Evolutionary conservation across 2,329 filamentous ascomycete species (phyloP), one percentile per base, ranked within the genome.

Genomic region (Sporothrix pseudoabietina): DNA sequence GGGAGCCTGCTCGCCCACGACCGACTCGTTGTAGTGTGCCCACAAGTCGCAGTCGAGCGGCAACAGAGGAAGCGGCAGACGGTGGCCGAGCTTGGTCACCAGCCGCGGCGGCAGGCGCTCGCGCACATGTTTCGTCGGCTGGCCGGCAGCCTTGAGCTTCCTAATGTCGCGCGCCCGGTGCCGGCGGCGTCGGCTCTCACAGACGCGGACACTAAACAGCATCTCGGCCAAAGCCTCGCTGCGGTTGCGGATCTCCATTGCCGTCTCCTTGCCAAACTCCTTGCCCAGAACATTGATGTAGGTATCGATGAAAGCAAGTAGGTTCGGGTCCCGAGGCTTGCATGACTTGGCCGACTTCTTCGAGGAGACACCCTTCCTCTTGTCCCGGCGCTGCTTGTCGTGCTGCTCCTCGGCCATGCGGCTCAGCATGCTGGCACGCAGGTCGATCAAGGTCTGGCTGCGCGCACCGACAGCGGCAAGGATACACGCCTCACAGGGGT

Each of bases 401-500:
- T 68, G 10, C 4, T 65, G 55, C 22, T 72, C 71, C 16, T 69
- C 74, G 71, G 78, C 78, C 30, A 76, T 75, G 47, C 86, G 82
- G 44, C 83, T 82, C 10, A 83, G 39, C 71, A 88, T 76, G 55
- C 81, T 79, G 3, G 85, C 83, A 39, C 83, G 79, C 44, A 89
- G 76, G 76, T 87, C 85, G 6, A 80, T 77, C 2, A 89, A 78
- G 1, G 83, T 76, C 19, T 80, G 77, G 4, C 77, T 78, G 44
- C 82, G 81, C 0, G 83, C 84, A 1, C 87, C 87, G 0, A 89
- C 77, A 3, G 81, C 80, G 1, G 85, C 82, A 14, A 89, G 78
- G 39, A 87, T 84, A 75, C 87, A 89, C 1, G 86, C 87, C 76
- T 87, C 84, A 75, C 87, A 89, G 16, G 80, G 79, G 16, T 35